Conservation (phyloP, 2,329 filamentous ascomycete species). For the Xylaria sp. region DNA sequence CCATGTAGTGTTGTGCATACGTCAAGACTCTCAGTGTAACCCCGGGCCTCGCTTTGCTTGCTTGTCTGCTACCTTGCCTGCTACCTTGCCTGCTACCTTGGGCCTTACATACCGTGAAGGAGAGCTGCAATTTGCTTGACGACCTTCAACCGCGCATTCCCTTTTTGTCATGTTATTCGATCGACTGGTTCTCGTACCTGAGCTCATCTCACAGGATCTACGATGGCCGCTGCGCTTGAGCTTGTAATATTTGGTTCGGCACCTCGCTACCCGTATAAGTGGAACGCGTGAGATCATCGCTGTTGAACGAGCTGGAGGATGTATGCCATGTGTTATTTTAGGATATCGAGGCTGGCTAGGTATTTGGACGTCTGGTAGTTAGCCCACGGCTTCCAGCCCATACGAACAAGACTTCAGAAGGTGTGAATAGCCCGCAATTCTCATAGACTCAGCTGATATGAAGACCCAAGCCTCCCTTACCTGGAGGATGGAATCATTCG, state of each 20-base stretch:
- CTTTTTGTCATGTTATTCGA: constrained; percentile 3
- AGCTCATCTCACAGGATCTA: constrained; percentile 2
- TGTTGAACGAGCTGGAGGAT: background rate
- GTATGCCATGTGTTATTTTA: background rate
- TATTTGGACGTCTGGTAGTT: background rate
- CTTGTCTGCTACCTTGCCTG: background rate
- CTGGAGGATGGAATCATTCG: background rate
- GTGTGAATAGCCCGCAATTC: too few relatives aligned
- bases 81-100: background rate
- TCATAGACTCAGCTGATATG: background rate
- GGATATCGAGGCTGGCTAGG: background rate
- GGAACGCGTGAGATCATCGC: background rate
- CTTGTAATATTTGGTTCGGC: constrained; percentile 2
- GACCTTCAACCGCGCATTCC: constrained; percentile 1
- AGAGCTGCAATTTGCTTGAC: constrained; percentile 12
- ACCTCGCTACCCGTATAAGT: background rate
- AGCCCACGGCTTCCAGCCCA: background rate
- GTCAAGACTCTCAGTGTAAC: background rate
- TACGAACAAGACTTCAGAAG: background rate
- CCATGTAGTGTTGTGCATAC: background rate
- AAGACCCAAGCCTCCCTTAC: background rate
- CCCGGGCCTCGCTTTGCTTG: background rate
- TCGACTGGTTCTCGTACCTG: background rate
- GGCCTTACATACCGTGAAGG: background rate
- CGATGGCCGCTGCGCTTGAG: background rate